Conservation (phyloP, 2,329 filamentous ascomycete species). For the Epichloe baconii region DNA sequence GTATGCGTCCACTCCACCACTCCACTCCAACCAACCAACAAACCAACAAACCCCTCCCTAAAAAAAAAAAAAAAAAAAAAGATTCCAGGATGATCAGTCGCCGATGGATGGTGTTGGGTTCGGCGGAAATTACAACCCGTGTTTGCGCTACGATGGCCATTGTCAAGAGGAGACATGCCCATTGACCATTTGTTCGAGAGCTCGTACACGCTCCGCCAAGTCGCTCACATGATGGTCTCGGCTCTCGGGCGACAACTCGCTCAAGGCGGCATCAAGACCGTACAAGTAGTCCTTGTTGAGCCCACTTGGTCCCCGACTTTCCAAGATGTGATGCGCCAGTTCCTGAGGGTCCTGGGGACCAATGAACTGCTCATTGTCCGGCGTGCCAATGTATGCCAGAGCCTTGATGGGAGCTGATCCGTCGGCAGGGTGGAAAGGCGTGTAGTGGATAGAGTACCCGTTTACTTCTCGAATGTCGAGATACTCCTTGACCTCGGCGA, state of each 20-base stretch:
- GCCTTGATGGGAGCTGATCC: conserved; percentile 30
- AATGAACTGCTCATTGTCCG: conserved; percentile 83
- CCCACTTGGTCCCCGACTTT: conserved; percentile 70
- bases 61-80: too few relatives aligned
- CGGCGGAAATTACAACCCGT: neutral
- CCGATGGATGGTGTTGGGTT: neutral
- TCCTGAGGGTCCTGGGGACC: conserved; percentile 66
- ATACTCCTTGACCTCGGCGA: conserved; percentile 73
- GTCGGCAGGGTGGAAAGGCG: conserved; percentile 55
- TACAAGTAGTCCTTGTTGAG: conserved; percentile 84
- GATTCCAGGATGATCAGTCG: neutral
- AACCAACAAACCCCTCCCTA: too few relatives aligned
- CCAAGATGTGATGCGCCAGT: conserved; percentile 69
- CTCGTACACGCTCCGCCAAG: conserved; percentile 58
- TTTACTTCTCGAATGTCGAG: conserved; percentile 96
- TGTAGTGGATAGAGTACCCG: conserved; percentile 88
- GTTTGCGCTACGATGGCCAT: neutral
- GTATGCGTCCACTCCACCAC: neutral
- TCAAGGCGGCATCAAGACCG: conserved; percentile 61
- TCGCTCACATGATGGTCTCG: conserved; percentile 77
- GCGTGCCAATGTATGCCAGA: conserved; percentile 89
- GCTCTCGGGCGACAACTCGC: conserved; percentile 60
- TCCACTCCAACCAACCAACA: neutral
- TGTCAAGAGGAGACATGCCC: neutral
- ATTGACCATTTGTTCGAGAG: conserved; percentile 27